phyloP scores from a whole-genome alignment of 371 early-diverging fungal genomes.

The Mortierella sp. region DNA sequence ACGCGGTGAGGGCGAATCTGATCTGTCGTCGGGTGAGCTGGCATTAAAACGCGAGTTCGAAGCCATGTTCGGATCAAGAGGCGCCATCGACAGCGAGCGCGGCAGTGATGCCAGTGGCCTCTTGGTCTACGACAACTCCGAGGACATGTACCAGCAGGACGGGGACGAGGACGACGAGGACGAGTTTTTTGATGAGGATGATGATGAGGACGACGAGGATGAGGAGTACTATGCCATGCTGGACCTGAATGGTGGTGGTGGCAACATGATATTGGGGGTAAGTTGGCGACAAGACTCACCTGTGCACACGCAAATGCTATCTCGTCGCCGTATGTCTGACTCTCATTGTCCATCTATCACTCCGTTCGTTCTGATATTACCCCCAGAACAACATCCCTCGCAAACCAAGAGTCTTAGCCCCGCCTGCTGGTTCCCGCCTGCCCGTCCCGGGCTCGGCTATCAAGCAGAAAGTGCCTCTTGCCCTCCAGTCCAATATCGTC shows the following conservation, averaged over 20 bases:
- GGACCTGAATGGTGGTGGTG: constrained; percentile 36
- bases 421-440: constrained; percentile 41
- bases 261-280: constrained; percentile 51
- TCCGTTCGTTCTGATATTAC: background rate
- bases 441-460: constrained; percentile 34
- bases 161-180: constrained; percentile 33
- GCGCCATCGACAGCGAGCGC: constrained; percentile 40
- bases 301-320: too few species aligned
- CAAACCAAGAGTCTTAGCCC: constrained; percentile 39
- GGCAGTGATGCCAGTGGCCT: constrained; percentile 41
- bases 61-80: constrained; percentile 39
- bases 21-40: constrained; percentile 17
- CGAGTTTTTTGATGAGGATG: constrained; percentile 12
- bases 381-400: constrained; percentile 48
- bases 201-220: constrained; percentile 26
- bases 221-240: constrained; percentile 32
- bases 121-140: constrained; percentile 29
- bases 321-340: too few species aligned
- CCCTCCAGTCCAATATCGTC: constrained; percentile 19
- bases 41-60: constrained; percentile 39
- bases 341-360: background rate
- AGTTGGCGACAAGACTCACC: background rate
- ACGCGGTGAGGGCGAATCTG: constrained; percentile 23
- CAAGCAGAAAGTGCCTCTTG: constrained; percentile 19
- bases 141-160: constrained; percentile 20